These are phyloP conservation scores for Stephanodiscus triporus DNA, from an alignment of 108 stramenopile genomes.

Conservation along the genomic window DNA sequence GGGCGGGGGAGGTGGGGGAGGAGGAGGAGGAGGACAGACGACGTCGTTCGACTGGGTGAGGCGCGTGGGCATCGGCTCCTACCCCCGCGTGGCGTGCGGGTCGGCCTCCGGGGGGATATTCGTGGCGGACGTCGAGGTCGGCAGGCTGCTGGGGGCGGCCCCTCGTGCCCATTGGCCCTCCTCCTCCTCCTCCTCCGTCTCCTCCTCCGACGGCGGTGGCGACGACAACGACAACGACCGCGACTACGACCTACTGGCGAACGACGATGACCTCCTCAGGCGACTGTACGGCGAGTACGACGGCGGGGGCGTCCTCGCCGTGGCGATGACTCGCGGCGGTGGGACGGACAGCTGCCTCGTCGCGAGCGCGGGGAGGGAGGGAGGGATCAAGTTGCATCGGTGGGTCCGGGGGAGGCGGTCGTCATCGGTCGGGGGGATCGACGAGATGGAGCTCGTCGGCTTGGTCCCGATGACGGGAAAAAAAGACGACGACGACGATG, in stretches of 20 bases:
- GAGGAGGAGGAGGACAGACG: background rate
- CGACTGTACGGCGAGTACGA: slow-evolving; percentile 58
- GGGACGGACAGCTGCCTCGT: slow-evolving; percentile 40
- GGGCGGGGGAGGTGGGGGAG: background rate
- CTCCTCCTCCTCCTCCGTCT: background rate
- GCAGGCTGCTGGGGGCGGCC: slow-evolving; percentile 47
- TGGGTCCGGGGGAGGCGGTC: slow-evolving; percentile 8
- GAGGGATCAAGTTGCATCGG: slow-evolving; percentile 55
- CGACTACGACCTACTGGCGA: slow-evolving; percentile 13
- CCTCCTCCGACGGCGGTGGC: slow-evolving; percentile 26
- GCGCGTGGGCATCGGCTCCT: slow-evolving; percentile 64
- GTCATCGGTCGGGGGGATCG: background rate
- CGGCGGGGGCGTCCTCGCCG: slow-evolving; percentile 62
- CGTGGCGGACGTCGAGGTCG: slow-evolving; percentile 61
- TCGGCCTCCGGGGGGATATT: slow-evolving; percentile 61
- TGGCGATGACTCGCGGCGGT: slow-evolving; percentile 40
- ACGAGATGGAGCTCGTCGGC: slow-evolving; percentile 20
- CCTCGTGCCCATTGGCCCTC: slow-evolving; percentile 28
- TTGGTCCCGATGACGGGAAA: slow-evolving; percentile 20
- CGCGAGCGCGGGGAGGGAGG: slow-evolving; percentile 63
- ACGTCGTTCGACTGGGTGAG: slow-evolving; percentile 68
- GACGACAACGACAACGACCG: too few relatives aligned
- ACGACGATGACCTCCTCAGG: slow-evolving; percentile 22
- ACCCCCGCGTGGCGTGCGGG: slow-evolving; percentile 74
- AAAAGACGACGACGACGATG: too few relatives aligned